Conservation (phyloP, 2,329 filamentous ascomycete genomes). For the Aspergillus tamarii region DNA sequence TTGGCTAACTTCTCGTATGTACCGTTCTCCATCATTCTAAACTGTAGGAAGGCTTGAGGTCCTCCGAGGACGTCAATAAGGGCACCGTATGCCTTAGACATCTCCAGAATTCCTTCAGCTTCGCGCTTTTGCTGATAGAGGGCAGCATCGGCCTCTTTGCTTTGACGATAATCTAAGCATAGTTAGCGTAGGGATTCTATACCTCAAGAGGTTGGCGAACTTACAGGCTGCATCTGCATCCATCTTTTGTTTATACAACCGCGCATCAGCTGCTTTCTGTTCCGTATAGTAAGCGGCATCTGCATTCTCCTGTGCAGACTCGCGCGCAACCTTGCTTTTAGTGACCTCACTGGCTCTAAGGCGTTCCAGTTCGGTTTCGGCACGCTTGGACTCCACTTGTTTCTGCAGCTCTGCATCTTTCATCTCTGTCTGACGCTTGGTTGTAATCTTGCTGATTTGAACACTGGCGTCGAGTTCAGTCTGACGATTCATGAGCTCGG, state of each 20-base stretch:
- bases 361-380: constrained; percentile 77
- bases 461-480: constrained; percentile 74
- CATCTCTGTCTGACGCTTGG: constrained; percentile 71
- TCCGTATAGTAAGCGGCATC: constrained; percentile 54
- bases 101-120: constrained; percentile 74
- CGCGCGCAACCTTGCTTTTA: constrained; percentile 63
- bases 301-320: constrained; percentile 48
- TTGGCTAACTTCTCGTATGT: constrained; percentile 77
- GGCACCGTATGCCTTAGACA: constrained; percentile 78
- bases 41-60: constrained; percentile 76
- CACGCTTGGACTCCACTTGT: constrained; percentile 75
- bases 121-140: constrained; percentile 66
- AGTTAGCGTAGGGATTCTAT: background rate
- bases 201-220: constrained; percentile 8
- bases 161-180: constrained; percentile 30
- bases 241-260: constrained; percentile 43
- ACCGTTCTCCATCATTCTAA: constrained; percentile 84
- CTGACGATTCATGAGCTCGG: constrained; percentile 72
- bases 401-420: constrained; percentile 80
- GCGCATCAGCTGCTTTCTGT: constrained; percentile 58
- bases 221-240: constrained; percentile 43
- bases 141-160: constrained; percentile 42
- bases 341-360: constrained; percentile 77
- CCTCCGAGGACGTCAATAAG: constrained; percentile 75
- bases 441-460: constrained; percentile 74